Evolutionary conservation across 1,284 basidiomycete species (phyloP).

Genomic region (Ceraceosorus guamensis): DNA sequence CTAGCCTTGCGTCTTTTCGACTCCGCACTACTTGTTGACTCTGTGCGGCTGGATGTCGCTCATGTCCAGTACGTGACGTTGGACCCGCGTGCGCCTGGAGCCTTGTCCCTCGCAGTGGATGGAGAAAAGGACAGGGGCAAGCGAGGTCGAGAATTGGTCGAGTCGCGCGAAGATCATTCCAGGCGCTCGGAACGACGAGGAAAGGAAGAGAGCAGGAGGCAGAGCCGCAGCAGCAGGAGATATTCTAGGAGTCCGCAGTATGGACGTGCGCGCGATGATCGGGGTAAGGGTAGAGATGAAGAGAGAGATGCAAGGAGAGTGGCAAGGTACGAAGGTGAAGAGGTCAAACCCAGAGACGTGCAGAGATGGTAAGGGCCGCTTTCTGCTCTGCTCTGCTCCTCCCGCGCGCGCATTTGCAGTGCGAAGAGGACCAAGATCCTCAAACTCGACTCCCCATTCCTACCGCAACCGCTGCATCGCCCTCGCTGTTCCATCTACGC

Average conservation of each 20-base stretch:
- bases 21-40: background rate
- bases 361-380: background rate
- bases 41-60: background rate
- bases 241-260: too few relatives aligned
- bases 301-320: background rate
- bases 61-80: slow-evolving; percentile 9
- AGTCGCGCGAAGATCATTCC: background rate
- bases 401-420: too few relatives aligned
- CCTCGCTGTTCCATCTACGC: too few relatives aligned
- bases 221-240: too few relatives aligned
- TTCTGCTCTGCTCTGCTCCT: too few relatives aligned
- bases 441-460: too few relatives aligned
- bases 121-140: background rate
- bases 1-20: slow-evolving; percentile 1
- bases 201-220: too few relatives aligned
- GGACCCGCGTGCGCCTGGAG: slow-evolving; percentile 6
- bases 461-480: too few relatives aligned
- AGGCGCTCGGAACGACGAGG: background rate
- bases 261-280: too few relatives aligned
- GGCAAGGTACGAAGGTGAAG: background rate
- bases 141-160: background rate
- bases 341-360: background rate
- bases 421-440: too few relatives aligned
- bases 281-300: background rate
- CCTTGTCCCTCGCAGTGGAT: too few relatives aligned